phyloP scores from a whole-genome alignment of 352 stramenopile genomes.

The Phytophthora aleatoria region DNA sequence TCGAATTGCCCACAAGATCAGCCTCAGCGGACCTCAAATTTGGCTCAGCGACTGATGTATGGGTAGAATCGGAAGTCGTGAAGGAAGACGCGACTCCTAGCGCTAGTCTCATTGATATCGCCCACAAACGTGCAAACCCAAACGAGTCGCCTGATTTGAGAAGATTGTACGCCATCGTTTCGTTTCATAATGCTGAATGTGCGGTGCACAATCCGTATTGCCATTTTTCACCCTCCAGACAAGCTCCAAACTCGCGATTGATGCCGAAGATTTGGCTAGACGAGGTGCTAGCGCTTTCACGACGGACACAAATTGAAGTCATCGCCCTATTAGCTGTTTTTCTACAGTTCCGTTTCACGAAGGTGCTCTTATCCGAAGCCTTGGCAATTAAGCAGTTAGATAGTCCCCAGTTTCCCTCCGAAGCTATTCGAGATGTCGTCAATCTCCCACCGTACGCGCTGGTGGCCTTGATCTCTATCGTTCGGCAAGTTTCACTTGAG shows the following conservation, averaged over 20 bases:
- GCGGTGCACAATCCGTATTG: conserved; percentile 50
- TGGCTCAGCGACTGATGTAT: conserved; percentile 44
- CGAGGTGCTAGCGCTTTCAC: conserved; percentile 36
- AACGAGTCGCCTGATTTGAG: conserved; percentile 34
- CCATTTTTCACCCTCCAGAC: conserved; percentile 49
- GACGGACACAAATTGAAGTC: conserved; percentile 39
- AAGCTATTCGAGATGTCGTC: conserved; percentile 40
- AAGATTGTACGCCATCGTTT: conserved; percentile 43
- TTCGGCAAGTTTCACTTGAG: conserved; percentile 37
- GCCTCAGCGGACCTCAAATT: conserved; percentile 27
- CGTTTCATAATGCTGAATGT: conserved; percentile 54
- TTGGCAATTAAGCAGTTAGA: conserved; percentile 53
- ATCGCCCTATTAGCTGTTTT: conserved; percentile 38
- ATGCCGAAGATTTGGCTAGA: conserved; percentile 45
- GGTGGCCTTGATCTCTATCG: conserved; percentile 37
- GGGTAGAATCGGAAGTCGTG: conserved; percentile 19
- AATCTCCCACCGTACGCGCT: conserved; percentile 52
- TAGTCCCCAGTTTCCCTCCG: conserved; percentile 14
- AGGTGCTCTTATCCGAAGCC: conserved; percentile 46
- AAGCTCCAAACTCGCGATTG: conserved; percentile 30
- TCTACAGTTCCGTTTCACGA: conserved; percentile 50
- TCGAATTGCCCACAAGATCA: conserved; percentile 13
- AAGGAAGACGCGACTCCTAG: conserved; percentile 1
- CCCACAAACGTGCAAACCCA: conserved; percentile 18
- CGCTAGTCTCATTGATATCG: conserved; percentile 26